Evolutionary conservation across 345 rosid species (phyloP), one percentile per base, ranked within the genome.

Genomic region (Bruguiera gymnorhiza): DNA sequence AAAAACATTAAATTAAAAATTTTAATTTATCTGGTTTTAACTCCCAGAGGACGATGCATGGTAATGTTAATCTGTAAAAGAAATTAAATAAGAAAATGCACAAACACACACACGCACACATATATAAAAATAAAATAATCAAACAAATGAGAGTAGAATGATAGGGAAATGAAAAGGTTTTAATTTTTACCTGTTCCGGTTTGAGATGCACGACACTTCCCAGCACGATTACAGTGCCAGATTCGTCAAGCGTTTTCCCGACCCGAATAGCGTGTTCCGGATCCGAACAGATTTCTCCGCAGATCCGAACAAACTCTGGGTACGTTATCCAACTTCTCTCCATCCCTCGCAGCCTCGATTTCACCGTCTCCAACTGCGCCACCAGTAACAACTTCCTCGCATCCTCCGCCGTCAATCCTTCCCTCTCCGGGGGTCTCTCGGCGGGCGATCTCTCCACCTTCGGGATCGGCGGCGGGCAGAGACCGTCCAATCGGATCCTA

Each of bases 181-280:
- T 48, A 6, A 6, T 59, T 68, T 76, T 59, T 81, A 95, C 99
- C 98, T 89, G 88, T 19, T 92, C 87, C 5, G 99, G 96, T 62
- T 73, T 78, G 36, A 96, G 81, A 64, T 89, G 81, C 65, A 90
- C 99, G 16, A 65, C 67, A 21, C 88, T 72, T 30, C 97, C 93
- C 50, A 92, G 19, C 4, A 96, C 89, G 70, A 96, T 78, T 1
- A 89, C 99, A 67, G 69, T 80, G 59, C 99, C 98, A 0, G 96
- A 86, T 65, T 92, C 90, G 46, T 92, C 98, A 0, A 96, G 88
- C 81, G 72, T 66, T 71, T 82, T 84, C 5, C 96, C 96, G 2
- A 86, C 68, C 75, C 46, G 79, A 51, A 34, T 34, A 3, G 88
- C 98, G 56, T 82, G 75, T 46, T 78, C 81, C 32, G 79, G 80